Conservation (phyloP, 495 filamentous ascomycete species). For the Clavariopsis aquatica region DNA sequence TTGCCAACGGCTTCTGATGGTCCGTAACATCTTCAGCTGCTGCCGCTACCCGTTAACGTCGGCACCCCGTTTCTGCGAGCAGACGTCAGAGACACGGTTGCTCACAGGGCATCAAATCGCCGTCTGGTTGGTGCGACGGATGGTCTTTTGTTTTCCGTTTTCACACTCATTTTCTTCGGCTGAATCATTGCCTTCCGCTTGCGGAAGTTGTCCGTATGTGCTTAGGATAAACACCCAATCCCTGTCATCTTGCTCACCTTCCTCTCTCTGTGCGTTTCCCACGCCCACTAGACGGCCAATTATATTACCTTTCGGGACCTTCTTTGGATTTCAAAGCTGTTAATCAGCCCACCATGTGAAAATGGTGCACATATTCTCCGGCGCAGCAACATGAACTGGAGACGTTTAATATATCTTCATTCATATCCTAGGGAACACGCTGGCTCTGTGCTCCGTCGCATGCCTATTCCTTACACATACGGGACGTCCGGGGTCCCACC, state of each 20-base stretch:
- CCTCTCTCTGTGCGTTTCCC: slow-evolving; percentile 13
- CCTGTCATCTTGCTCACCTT: slow-evolving; percentile 10
- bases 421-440: slow-evolving; percentile 8
- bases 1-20: background rate
- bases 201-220: slow-evolving; percentile 26
- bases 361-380: background rate
- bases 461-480: background rate
- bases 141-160: background rate
- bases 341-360: background rate
- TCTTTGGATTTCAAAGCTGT: slow-evolving; percentile 1
- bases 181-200: slow-evolving; percentile 17
- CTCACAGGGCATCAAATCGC: background rate
- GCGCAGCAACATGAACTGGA: background rate
- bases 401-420: background rate
- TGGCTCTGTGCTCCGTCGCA: background rate
- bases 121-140: background rate
- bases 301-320: background rate
- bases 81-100: background rate
- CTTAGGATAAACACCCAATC: slow-evolving; percentile 24
- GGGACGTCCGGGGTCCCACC: background rate
- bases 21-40: background rate
- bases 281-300: slow-evolving; percentile 6
- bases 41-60: background rate
- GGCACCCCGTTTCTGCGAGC: background rate
- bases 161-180: background rate